Percentiles rank a stretch among this genome's conserved stretches.
These are phyloP conservation scores for Platanthera zijinensis DNA, from an alignment of 106 monocot genomes.

Conservation along the genomic window DNA sequence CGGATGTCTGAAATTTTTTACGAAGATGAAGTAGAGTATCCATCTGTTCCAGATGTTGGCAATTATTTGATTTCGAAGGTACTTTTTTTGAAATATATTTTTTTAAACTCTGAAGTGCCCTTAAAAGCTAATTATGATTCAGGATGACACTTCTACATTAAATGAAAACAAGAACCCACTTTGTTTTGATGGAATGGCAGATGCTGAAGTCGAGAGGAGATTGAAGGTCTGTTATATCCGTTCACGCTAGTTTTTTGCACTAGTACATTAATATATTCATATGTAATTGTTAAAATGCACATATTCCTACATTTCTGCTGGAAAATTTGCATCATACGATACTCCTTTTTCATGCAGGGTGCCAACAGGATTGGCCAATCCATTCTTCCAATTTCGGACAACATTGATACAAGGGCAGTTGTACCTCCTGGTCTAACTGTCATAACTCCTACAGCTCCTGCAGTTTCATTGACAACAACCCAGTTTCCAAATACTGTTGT, in stretches of 20 bases:
- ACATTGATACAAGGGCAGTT: slow-evolving; percentile 43
- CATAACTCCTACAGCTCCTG: slow-evolving; percentile 21
- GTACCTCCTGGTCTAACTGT: slow-evolving; percentile 27
- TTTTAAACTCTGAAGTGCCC: neutral
- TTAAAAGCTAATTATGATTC: slow-evolving; percentile 1
- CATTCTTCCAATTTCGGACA: slow-evolving; percentile 21
- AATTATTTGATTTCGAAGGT: slow-evolving; percentile 92
- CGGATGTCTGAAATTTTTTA: slow-evolving; percentile 49
- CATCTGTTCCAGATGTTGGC: slow-evolving; percentile 84
- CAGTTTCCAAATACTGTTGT: slow-evolving; percentile 26
- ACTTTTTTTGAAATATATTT: neutral
- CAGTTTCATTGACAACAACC: slow-evolving; percentile 19
- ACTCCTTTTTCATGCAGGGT: slow-evolving; percentile 32
- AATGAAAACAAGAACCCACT: slow-evolving; percentile 70
- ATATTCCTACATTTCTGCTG: neutral
- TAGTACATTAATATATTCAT: neutral
- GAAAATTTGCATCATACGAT: neutral
- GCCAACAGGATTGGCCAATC: slow-evolving; percentile 33
- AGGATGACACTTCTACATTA: slow-evolving; percentile 62
- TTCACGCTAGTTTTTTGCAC: neutral
- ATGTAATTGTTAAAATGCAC: neutral
- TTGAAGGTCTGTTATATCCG: slow-evolving; percentile 50
- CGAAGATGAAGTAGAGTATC: slow-evolving; percentile 67
- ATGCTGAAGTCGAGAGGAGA: slow-evolving; percentile 74
- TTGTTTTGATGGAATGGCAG: slow-evolving; percentile 61